A percentile compares a stretch with the other conserved stretches of the same genome.
These are phyloP conservation scores for Arctium minus DNA, from an alignment of 129 eudicot genomes.

Conservation along the genomic window DNA sequence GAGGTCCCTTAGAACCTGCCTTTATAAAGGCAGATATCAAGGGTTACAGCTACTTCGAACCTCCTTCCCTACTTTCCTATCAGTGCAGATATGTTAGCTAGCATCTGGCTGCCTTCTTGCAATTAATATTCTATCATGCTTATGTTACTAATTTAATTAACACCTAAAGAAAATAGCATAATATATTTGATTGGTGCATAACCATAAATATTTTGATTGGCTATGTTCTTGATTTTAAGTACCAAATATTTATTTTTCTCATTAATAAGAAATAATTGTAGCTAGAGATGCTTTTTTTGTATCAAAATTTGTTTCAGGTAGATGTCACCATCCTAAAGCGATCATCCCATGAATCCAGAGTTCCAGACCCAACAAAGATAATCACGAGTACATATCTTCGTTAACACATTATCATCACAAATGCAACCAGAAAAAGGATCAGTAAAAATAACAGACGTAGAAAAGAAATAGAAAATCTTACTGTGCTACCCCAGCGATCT, in stretches of 20 bases:
- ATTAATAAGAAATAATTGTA: background rate
- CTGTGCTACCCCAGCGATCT: conserved; percentile 99
- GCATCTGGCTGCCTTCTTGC: background rate
- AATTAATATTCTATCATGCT: background rate
- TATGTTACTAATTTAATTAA: background rate
- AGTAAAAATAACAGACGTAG: background rate
- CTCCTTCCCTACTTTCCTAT: background rate
- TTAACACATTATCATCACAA: background rate
- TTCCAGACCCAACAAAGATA: background rate
- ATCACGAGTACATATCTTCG: background rate
- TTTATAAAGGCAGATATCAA: background rate
- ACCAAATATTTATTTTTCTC: background rate
- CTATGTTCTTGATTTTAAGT: background rate
- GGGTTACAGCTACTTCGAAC: background rate
- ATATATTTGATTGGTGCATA: no score
- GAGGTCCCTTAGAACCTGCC: background rate
- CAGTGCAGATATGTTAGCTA: background rate
- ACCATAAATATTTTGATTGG: no score
- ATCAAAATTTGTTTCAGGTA: background rate
- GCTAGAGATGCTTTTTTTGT: background rate
- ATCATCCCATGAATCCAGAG: background rate
- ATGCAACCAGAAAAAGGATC: background rate
- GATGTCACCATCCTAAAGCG: background rate
- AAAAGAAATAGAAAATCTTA: conserved; percentile 8
- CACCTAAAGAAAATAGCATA: background rate